These are phyloP conservation scores for Amesomyces nigricolor DNA, from an alignment of 2,329 filamentous ascomycete genomes.

Conservation along the genomic window DNA sequence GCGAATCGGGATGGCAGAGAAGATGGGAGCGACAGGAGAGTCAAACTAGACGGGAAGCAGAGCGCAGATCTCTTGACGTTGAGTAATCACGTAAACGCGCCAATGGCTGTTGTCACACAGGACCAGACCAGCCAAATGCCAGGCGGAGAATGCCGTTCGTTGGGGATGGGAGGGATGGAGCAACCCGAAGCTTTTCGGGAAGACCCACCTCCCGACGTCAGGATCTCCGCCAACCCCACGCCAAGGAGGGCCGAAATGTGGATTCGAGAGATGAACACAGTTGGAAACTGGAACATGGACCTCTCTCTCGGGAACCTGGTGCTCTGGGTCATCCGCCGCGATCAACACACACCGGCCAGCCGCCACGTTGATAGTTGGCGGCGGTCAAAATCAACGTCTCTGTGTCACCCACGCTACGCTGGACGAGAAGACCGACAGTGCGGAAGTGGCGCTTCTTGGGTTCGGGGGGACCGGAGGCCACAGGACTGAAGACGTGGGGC, in stretches of 20 bases:
- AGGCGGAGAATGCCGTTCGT: constrained; percentile 6
- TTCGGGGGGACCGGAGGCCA: no score
- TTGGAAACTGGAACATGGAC: no score
- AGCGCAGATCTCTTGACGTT: not conserved
- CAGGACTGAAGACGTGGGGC: no score
- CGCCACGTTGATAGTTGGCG: not conserved
- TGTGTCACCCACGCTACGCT: not conserved
- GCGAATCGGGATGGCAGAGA: constrained; percentile 8
- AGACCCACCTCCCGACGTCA: not conserved
- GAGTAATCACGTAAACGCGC: not conserved
- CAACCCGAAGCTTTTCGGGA: constrained; percentile 11
- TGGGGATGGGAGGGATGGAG: not conserved
- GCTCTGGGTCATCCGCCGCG: not conserved
- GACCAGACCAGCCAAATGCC: not conserved
- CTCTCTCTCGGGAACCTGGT: not conserved
- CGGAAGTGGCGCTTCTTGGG: not conserved
- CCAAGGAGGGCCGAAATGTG: constrained; percentile 1
- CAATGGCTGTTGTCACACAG: constrained; percentile 2
- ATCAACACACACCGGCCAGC: no score
- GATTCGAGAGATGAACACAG: not conserved
- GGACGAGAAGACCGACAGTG: not conserved
- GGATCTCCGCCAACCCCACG: constrained; percentile 7
- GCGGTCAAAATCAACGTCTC: not conserved
- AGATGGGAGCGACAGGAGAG: not conserved
- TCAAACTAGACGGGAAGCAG: not conserved